Base-by-base conservation (phyloP, 495 filamentous ascomycete genomes). In the Extremus antarcticus region DNA sequence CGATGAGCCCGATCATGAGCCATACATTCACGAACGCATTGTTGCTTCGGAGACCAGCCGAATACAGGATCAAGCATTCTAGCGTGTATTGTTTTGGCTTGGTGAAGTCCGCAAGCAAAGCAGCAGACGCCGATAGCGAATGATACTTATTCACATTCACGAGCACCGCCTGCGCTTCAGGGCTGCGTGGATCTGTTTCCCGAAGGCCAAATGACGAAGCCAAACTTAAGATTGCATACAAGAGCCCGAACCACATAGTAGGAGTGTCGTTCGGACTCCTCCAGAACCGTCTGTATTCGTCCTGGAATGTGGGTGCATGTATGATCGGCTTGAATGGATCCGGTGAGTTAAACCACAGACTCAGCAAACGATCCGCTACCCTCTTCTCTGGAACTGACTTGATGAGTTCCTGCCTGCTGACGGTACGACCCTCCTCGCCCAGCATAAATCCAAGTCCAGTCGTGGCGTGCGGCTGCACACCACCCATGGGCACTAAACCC, bases 281-380 rank as follows among this genome's bases (percentile, higher is more conserved):
- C 66, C 66, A 70, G 53, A 71, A 70, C 21, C 66, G 57, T 47
- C 61, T 61, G 51, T 71, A 71, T 58, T 71, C 68, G 48, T 67
- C 59, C 35, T 66, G 66, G 25, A 71, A 71, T 1, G 62, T 70
- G 1, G 67, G 68, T 1, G 60, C 59, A 54, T 71, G 68, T 1
- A 71, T 62, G 19, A 66, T 56, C 41, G 25, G 25, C 25, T 61
- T 61, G 43, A 61, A 61, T 2, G 59, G 59, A 35, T 61, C 59
- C 11, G 43, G 41, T 15, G 55, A 58, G 52, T 71, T 70, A 60
- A 71, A 71, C 65, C 65, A 71, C 3, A 65, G 52, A 17, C 60
- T 58, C n/a, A 70, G 35, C 15, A 71, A 46, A 15, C 61, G 57
- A 57, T 71, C 68, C 3, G 66, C 63, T 13, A 66, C 64, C 17